Evolutionary conservation across 2,329 filamentous ascomycete genomes (phyloP).

Genomic region (Colletotrichum eremochloae): DNA sequence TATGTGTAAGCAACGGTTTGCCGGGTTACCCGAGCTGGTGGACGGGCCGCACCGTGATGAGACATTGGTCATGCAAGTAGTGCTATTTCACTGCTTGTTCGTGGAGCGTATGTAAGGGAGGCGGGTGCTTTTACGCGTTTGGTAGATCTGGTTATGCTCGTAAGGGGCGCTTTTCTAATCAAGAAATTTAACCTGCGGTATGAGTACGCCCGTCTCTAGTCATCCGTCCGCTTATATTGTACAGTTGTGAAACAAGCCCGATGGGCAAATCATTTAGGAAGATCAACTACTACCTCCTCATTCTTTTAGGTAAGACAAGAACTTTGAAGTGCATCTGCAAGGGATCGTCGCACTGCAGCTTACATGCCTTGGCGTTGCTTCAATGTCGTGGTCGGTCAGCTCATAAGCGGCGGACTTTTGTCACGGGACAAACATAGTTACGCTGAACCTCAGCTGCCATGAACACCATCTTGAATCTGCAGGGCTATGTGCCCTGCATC

Average conservation of each 20-base stretch:
- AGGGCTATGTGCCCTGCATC: no score
- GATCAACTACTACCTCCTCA: not conserved
- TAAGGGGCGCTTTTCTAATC: not conserved
- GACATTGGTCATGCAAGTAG: not conserved
- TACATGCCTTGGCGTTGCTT: no score
- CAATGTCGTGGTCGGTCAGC: no score
- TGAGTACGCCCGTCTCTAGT: not conserved
- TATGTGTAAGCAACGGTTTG: not conserved
- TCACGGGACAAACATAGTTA: no score
- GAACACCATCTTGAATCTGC: no score
- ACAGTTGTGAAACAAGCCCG: not conserved
- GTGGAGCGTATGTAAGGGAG: not conserved
- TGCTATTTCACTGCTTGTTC: not conserved
- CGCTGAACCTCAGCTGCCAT: no score
- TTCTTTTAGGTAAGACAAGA: not conserved
- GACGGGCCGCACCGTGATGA: not conserved
- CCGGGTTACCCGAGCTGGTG: not conserved
- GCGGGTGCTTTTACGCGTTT: not conserved
- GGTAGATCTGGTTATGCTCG: not conserved
- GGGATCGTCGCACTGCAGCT: not conserved
- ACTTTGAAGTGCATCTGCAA: not conserved
- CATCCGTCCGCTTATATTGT: not conserved
- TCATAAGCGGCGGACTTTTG: no score
- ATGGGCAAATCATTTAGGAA: not conserved
- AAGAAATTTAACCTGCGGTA: not conserved